These are phyloP conservation scores for Podosphaera fusca DNA, from an alignment of 2,329 filamentous ascomycete genomes.

Conservation along the genomic window DNA sequence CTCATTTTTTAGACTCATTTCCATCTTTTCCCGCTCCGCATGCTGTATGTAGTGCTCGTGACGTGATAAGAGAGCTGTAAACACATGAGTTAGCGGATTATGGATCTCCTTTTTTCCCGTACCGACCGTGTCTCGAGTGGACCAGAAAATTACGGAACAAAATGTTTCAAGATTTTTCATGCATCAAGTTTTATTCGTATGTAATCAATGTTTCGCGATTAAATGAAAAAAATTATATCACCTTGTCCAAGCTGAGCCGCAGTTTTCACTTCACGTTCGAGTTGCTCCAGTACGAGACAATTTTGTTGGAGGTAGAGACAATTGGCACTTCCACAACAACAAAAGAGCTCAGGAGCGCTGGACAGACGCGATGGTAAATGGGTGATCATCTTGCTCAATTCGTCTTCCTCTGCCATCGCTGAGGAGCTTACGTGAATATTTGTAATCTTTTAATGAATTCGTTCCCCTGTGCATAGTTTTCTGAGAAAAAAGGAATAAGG, in stretches of 20 bases:
- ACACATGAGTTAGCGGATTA: slow-evolving; percentile 41
- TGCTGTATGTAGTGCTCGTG: slow-evolving; percentile 91
- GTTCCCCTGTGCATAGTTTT: background rate
- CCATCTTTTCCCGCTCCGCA: slow-evolving; percentile 61
- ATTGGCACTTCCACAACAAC: slow-evolving; percentile 67
- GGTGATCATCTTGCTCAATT: slow-evolving; percentile 10
- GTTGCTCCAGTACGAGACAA: slow-evolving; percentile 47
- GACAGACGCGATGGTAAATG: slow-evolving; percentile 10
- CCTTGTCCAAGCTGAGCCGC: slow-evolving; percentile 77
- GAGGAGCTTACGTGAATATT: background rate
- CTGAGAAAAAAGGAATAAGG: background rate
- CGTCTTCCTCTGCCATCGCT: slow-evolving; percentile 6
- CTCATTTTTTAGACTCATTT: slow-evolving; percentile 50
- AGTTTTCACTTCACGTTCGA: slow-evolving; percentile 71
- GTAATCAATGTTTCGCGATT: too few species aligned
- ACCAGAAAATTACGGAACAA: background rate
- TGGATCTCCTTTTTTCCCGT: slow-evolving; percentile 5
- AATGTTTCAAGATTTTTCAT: background rate
- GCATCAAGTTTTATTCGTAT: background rate
- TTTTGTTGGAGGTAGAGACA: slow-evolving; percentile 70
- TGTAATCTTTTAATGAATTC: background rate
- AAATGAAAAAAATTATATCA: background rate
- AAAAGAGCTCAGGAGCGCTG: slow-evolving; percentile 19
- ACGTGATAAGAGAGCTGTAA: slow-evolving; percentile 71
- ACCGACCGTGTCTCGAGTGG: background rate